Evolutionary conservation across 1,284 basidiomycete species (phyloP), one percentile per base, ranked within the genome.

Genomic region (Macrocybe sp.): DNA sequence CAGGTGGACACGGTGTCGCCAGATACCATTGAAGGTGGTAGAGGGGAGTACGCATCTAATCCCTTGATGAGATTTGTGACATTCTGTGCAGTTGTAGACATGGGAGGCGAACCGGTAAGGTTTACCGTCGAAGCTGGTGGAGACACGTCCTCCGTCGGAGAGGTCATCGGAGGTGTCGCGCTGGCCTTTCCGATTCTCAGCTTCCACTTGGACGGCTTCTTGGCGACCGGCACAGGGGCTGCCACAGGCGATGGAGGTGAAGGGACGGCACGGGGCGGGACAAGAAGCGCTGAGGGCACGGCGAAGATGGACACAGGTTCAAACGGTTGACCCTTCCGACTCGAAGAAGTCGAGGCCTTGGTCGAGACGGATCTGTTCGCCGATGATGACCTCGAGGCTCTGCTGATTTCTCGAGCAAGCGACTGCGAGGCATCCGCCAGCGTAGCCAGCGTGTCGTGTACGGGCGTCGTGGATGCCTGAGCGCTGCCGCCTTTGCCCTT

Each of bases 141-240:
- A 33, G 61, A 59, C 14, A 62, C 55, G 53, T 78, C 81, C 46
- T 78, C 76, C 9, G 68, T 61, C 6, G 74, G 65, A 30, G 75
- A 69, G 46, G 66, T 52, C 34, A 63, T 49, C 34, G 62, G 58
- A 49, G 22, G 22, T 22, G 68, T 60, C 36, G 64, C 63, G 48
- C 63, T 75, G 57, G 67, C 75, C 66, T 82, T 85, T 30, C 83
- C 83, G 60, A 90, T 87, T 47, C 78, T 72, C 47, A 88, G 72
- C 61, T 85, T 89, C 87, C 87, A 90, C 62, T 83, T 88, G 40
- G 81, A 85, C 46, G 83, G 68, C 70, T 89, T 90, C 76, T 89
- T 90, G 45, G 70, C 72, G 46, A 79, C 75, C 33, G 66, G 53
- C 54, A 57, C 11, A 7, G 58, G 56, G 6, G 48, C 31, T 12